Evolutionary conservation across 148 eudicot species (phyloP), one percentile per base, ranked within the genome.

Genomic region (Camellia sinensis): DNA sequence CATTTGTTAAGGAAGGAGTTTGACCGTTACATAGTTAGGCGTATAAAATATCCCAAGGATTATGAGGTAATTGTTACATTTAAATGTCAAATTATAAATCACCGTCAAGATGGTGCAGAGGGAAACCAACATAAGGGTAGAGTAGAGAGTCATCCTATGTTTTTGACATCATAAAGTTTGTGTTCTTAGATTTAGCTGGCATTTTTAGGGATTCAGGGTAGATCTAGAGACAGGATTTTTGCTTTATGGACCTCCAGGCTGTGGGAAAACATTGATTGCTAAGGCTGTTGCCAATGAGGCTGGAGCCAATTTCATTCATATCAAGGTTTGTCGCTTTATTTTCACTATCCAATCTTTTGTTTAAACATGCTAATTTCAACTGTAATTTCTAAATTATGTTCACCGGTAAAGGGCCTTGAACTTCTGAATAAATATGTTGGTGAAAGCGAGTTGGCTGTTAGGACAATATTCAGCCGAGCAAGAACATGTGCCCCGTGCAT

Each of bases 171-270:
- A 1, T 41, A n/a, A 76, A n/a, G 37, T 57, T 40, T 52, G 54
- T 44, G 29, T 40, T 60, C 71, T 71, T 17, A 82, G 9, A 69
- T 50, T 17, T 40, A 17, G 59, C 1, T 61, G n/a, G 52, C 64
- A 62, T 52, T 84, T 86, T 40, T 74, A 91, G 97, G 85, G 87
- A 46, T 78, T 83, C 66, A 92, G 96, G 72, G 76, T 91, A 46
- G 88, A 90, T 84, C 75, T 87, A 40, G 95, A 91, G 82, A 90
- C 91, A 7, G 98, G 98, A 18, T 87, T 94, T 88, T 88, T 92
- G 91, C 93, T 94, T 67, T 92, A 91, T 78, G 98, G 98, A 54
- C 98, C 98, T 61, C 98, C 98, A 68, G 98, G 98, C 78, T 94
- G 98, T 79, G 98, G 98, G 45, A 92, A 94, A 86, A 94, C 98